Evolutionary conservation across 2,329 filamentous ascomycete genomes (phyloP).

Genomic region (Sclerotinia subarctica): DNA sequence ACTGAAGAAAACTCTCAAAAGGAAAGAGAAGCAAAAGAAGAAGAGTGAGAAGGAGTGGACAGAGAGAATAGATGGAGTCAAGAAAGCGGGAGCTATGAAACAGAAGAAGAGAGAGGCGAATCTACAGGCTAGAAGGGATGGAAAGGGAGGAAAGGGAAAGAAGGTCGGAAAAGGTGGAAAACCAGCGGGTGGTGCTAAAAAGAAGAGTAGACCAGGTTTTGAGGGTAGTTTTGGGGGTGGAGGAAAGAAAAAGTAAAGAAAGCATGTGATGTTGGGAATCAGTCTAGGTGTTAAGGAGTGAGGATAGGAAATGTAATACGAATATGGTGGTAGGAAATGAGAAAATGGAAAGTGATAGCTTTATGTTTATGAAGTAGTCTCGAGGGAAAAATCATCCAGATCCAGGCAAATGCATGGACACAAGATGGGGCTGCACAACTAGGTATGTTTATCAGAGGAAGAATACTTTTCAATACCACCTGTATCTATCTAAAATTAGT

Average conservation of each 20-base stretch:
- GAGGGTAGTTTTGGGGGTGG: conserved; percentile 48
- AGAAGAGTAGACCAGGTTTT: conserved; percentile 51
- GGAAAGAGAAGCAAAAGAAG: conserved; percentile 84
- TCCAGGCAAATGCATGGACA: neutral
- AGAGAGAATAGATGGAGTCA: conserved; percentile 68
- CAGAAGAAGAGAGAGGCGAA: conserved; percentile 83
- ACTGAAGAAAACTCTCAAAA: conserved; percentile 91
- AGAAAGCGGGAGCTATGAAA: conserved; percentile 71
- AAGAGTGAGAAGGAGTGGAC: conserved; percentile 90
- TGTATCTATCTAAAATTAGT: neutral
- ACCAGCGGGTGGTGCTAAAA: conserved; percentile 49
- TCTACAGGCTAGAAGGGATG: conserved; percentile 68
- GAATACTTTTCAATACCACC: neutral
- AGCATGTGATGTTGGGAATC: neutral
- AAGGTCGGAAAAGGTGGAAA: conserved; percentile 52
- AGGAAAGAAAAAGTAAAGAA: conserved; percentile 27
- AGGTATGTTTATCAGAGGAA: neutral
- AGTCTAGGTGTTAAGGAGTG: neutral
- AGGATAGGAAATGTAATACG: neutral
- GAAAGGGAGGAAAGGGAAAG: conserved; percentile 64
- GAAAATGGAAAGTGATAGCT: neutral
- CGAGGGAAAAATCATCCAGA: neutral
- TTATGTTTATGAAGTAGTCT: neutral
- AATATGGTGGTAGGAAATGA: neutral
- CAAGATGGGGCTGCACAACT: neutral